Evolutionary conservation across 306 rosid genomes (phyloP), one percentile per base, ranked within the genome.

Genomic region (Urtica urens): DNA sequence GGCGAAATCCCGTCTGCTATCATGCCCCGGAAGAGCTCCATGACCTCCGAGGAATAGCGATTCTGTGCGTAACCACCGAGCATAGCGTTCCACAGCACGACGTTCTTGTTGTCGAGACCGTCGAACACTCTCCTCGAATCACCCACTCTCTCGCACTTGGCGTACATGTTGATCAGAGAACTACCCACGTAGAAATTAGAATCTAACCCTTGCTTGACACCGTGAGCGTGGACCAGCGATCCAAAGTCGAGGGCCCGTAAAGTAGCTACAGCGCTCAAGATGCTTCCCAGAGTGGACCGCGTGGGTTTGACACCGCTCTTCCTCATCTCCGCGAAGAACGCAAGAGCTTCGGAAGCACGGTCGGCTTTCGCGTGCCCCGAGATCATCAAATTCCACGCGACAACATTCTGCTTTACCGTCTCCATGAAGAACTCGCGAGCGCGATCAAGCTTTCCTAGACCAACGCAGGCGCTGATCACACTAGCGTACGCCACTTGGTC

Each of bases 301-400:
- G 94, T 71, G 15, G 93, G 65, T 48, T 54, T 67, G 15, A 80
- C 45, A 10, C 71, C 81, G 65, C 57, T 43, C 48, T 42, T 78
- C 47, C 72, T 72, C 93, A 87, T 78, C 37, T 54, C 38, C 6
- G 47, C 51, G 61, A 73, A 87, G 64, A 71, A 78, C 2, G 15
- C 28, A 49, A 87, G 33, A 16, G 88, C 93, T 37, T 76, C 66
- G 23, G 19, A 37, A 29, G 63, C 63, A 45, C 4, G 58, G 23
- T 81, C 93, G 46, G 56, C 80, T 71, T 75, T 65, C 22, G 77
- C 78, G 78, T 78, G 86, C 69, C 80, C 88, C 22, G 94, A 83
- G 67, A 86, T 86, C 86, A 86, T 86, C 55, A 76, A 76, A 57
- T 86, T 86, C 90, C 90, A 86, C 2, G 83, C 96, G 49, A 87